Base-by-base conservation (phyloP, 2,329 filamentous ascomycete species). In the Sarocladiaceae sp. region DNA sequence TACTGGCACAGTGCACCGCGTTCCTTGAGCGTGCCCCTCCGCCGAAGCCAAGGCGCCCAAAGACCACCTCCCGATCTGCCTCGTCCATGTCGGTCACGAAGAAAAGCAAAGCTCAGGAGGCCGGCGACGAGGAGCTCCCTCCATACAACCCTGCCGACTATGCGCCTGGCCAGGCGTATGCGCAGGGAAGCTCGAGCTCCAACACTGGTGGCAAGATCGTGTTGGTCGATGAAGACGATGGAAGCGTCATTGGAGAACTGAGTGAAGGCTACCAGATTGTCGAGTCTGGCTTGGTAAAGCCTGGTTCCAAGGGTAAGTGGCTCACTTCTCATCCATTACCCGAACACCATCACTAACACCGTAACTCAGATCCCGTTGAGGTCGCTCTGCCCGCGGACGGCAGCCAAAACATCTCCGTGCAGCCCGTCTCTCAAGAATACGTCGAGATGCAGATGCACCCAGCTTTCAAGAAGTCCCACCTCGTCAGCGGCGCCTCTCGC, bases 1-100 rank as follows among this genome's bases (percentile, higher is more conserved):
- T 97, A 58, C 78, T 97, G 49, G 93, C 93, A n/a, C 91, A 97
- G 71, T 97, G 93, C 70, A 97, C 93, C 2, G 90, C 93, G 2
- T 97, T 99, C 67, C 80, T 96, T 4, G 93, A 97, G 69, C 84
- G 91, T 40, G 86, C 89, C 10, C 77, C 85, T 36, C 83, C 88
- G 6, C 84, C 81, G 10, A 72, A 69, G 56, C 55, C 64, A 25
- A 60, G 59, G 55, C 60, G 51, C 42, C 60, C 47, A 31, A 48
- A 33, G 44, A 10, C 44, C 7, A 12, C 47, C 17, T 36, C 29
- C 11, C 17, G 47, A 6, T 31, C 65, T 55, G 64, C 71, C 59
- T 66, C 65, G 5, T 59, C 64, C 26, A 64, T 58, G 39, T 37
- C 49, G 15, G 49, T 42, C 8, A 53, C 28, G 15, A 50, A 44